These are phyloP conservation scores for Phytophthora macrochlamydospora DNA, from an alignment of 352 stramenopile species.

Conservation along the genomic window DNA sequence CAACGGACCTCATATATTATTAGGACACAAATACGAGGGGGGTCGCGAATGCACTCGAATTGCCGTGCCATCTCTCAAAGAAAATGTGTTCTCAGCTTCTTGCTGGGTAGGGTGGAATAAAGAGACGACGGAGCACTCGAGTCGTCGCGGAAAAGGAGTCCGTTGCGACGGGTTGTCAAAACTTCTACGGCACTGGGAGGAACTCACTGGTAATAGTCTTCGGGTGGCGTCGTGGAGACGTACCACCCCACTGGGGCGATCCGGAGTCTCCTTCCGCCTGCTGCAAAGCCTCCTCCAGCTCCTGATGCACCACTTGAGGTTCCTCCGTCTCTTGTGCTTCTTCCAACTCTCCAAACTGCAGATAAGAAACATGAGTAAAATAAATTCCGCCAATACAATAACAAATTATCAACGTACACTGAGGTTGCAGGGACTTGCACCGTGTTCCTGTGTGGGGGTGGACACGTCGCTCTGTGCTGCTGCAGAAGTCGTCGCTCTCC, in stretches of 20 bases:
- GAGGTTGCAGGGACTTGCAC: slow-evolving; percentile 34
- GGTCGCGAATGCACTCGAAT: neutral
- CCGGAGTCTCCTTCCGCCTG: slow-evolving; percentile 48
- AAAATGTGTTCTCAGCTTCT: neutral
- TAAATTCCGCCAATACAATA: neutral
- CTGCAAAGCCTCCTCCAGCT: slow-evolving; percentile 21
- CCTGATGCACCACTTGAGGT: slow-evolving; percentile 11
- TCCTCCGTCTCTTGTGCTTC: slow-evolving; percentile 25
- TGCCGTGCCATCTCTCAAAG: neutral
- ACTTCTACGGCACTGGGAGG: slow-evolving; percentile 8
- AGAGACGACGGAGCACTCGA: neutral
- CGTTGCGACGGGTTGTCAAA: slow-evolving; percentile 28
- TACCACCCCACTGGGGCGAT: slow-evolving; percentile 87
- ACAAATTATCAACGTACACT: slow-evolving; percentile 28
- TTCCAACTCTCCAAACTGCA: slow-evolving; percentile 42
- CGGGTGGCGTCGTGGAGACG: slow-evolving; percentile 77
- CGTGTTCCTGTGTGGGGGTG: slow-evolving; percentile 42
- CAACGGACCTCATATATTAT: slow-evolving; percentile 4
- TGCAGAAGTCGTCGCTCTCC: slow-evolving; percentile 53
- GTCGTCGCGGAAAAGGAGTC: slow-evolving; percentile 11
- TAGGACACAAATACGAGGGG: neutral
- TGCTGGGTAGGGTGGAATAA: slow-evolving; percentile 1
- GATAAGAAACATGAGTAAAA: slow-evolving; percentile 2
- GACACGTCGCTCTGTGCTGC: slow-evolving; percentile 70
- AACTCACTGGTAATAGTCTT: slow-evolving; percentile 67